Evolutionary conservation across 108 stramenopile genomes (phyloP).

Genomic region (Asterionellopsis glacialis): DNA sequence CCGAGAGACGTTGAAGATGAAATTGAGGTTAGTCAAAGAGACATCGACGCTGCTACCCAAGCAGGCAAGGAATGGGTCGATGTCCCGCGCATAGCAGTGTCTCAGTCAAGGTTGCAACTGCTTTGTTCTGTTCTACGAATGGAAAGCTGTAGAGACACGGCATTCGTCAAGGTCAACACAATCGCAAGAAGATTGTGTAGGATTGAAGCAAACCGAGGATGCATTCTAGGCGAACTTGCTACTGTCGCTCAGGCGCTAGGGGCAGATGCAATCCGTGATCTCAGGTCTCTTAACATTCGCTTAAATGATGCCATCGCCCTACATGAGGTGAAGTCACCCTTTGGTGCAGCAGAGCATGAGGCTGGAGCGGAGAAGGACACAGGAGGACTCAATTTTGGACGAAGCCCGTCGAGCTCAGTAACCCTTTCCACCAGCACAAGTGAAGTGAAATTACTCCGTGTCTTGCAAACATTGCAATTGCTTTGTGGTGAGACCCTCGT

Average conservation of each 20-base stretch:
- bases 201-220: conserved; percentile 58
- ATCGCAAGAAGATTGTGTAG: conserved; percentile 64
- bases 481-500: conserved; percentile 55
- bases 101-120: conserved; percentile 52
- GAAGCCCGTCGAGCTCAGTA: conserved; percentile 70
- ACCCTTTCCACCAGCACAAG: conserved; percentile 81
- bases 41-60: conserved; percentile 42
- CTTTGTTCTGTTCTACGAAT: conserved; percentile 68
- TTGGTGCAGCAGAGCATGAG: no score
- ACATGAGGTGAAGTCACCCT: no score
- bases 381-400: conserved; percentile 6
- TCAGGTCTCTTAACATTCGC: conserved; percentile 57
- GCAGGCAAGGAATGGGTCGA: conserved; percentile 67
- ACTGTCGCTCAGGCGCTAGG: conserved; percentile 68
- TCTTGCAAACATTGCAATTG: conserved; percentile 79
- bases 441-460: conserved; percentile 87
- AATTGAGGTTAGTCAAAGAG: conserved; percentile 41
- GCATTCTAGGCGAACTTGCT: conserved; percentile 53
- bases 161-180: conserved; percentile 71
- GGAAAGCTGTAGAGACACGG: conserved; percentile 74
- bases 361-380: conserved; percentile 2
- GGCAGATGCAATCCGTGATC: conserved; percentile 62
- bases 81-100: conserved; percentile 63
- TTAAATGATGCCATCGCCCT: conserved; percentile 20
- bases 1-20: conserved; percentile 55